phyloP scores from a whole-genome alignment of 2,329 filamentous ascomycete species.

The Aschersonia sp. region DNA sequence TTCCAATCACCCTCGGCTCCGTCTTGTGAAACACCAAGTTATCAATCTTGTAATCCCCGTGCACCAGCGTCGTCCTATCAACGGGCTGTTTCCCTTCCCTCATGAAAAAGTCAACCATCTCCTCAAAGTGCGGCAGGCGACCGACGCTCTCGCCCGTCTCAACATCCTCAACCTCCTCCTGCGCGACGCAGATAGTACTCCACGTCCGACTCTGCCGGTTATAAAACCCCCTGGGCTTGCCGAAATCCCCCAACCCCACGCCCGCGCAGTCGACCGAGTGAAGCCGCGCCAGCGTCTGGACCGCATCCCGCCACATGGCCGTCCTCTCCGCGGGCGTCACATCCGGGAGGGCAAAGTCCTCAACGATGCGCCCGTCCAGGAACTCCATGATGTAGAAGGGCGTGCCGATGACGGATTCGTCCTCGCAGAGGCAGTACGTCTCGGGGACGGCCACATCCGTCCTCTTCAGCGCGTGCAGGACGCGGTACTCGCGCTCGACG shows the following conservation, averaged over 20 bases:
- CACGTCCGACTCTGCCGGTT: slow-evolving; percentile 76
- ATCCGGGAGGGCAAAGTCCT: slow-evolving; percentile 70
- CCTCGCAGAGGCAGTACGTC: slow-evolving; percentile 75
- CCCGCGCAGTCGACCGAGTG: slow-evolving; percentile 56
- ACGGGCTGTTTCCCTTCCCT: slow-evolving; percentile 55
- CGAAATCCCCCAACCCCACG: slow-evolving; percentile 60
- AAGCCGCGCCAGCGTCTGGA: slow-evolving; percentile 71
- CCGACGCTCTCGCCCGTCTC: slow-evolving; percentile 69
- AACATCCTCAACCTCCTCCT: slow-evolving; percentile 60
- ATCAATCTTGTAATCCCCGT: slow-evolving; percentile 95
- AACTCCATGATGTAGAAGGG: slow-evolving; percentile 98
- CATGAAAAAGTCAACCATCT: slow-evolving; percentile 66
- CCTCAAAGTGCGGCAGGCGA: slow-evolving; percentile 68
- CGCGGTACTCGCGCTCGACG: slow-evolving; percentile 88
- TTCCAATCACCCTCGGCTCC: slow-evolving; percentile 76
- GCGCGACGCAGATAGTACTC: slow-evolving; percentile 60
- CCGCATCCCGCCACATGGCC: slow-evolving; percentile 75
- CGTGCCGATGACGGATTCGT: slow-evolving; percentile 66
- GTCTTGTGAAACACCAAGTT: slow-evolving; percentile 84
- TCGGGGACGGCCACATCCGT: slow-evolving; percentile 80
- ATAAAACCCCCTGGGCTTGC: slow-evolving; percentile 67
- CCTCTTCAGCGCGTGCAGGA: slow-evolving; percentile 66
- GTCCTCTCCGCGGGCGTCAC: slow-evolving; percentile 54
- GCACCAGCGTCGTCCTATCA: slow-evolving; percentile 68
- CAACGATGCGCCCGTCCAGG: slow-evolving; percentile 83